Evolutionary conservation across 2,329 filamentous ascomycete genomes (phyloP).

Genomic region (Scedosporium aurantiacum): DNA sequence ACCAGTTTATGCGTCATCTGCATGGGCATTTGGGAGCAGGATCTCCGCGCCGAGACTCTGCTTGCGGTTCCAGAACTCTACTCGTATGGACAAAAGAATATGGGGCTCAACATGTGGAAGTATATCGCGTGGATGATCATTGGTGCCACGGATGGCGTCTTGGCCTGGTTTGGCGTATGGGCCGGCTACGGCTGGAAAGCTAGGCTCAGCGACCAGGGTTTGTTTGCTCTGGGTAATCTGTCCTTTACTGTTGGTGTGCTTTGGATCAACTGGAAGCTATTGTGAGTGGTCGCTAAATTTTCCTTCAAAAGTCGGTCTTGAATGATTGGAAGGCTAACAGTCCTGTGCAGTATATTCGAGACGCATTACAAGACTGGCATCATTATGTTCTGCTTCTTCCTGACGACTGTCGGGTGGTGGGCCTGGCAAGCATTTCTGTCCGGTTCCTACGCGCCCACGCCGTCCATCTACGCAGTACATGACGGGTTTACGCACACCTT

Average conservation of each 20-base stretch:
- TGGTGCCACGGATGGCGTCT: constrained; percentile 59
- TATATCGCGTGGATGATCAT: constrained; percentile 72
- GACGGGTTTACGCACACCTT: constrained; percentile 55
- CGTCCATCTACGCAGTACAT: constrained; percentile 55
- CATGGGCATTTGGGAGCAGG: constrained; percentile 84
- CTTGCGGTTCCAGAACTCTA: constrained; percentile 92
- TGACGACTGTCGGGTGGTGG: constrained; percentile 57
- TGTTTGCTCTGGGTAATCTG: constrained; percentile 65
- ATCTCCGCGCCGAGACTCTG: constrained; percentile 70
- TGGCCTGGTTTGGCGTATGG: constrained; percentile 59
- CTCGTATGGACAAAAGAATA: constrained; percentile 61
- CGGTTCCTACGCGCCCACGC: constrained; percentile 40
- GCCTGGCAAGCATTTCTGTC: constrained; percentile 66
- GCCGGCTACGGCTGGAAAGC: constrained; percentile 35
- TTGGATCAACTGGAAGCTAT: constrained; percentile 66
- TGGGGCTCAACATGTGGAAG: constrained; percentile 62
- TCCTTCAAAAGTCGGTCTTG: neutral
- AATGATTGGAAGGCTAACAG: neutral
- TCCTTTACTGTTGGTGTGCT: constrained; percentile 60
- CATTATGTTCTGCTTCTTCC: constrained; percentile 44
- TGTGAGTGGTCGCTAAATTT: constrained; percentile 36
- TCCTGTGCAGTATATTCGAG: constrained; percentile 49
- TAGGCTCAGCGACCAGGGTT: constrained; percentile 49
- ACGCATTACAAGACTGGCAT: constrained; percentile 64
- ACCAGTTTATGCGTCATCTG: constrained; percentile 83